Evolutionary conservation across 2,329 filamentous ascomycete species (phyloP), one percentile per base, ranked within the genome.

Genomic region (Fusarium neocosmosporiellum): DNA sequence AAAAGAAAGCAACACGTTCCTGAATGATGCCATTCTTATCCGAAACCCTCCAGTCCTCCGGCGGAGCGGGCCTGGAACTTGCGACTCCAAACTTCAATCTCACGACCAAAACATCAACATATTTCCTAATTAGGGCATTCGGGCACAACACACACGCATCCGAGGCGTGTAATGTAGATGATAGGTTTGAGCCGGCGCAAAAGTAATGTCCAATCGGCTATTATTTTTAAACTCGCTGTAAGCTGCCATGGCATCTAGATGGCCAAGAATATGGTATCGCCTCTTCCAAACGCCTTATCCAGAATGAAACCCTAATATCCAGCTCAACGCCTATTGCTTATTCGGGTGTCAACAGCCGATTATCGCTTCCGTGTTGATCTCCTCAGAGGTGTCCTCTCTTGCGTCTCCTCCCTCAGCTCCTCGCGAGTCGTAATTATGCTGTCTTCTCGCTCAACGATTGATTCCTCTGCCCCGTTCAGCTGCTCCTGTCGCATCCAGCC

Each of bases 401-500:
- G 62, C 10, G 63, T 73, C 7, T 74, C 72, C 10, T 68, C 74
- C 14, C 53, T 61, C 37, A 33, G 65, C 22, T 80, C 80, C 11
- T 80, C 79, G 29, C 76, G 75, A 18, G 76, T 68, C 20, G 79
- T 55, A 36, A 85, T 82, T 69, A 85, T 85, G 73, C 84, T 85
- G 27, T 84, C 82, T 69, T 84, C 83, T 34, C 79, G 75, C 55
- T 83, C 81, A 13, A 83, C 37, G 37, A 83, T 69, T 13, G 82
- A 84, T 14, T 77, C 76, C 14, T 78, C 80, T 3, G 75, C 72
- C 5, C 83, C 86, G 27, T 83, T 78, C 43, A 91, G 77, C 78
- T 91, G 88, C 20, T 84, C 84, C 73, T 87, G 84, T 1, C 82
- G 83, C 50, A 91, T 80, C 89, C 89, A 91, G 7, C 88, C 88